Evolutionary conservation across 2,329 filamentous ascomycete genomes (phyloP).

Genomic region (Rhynchosporium graminicola): DNA sequence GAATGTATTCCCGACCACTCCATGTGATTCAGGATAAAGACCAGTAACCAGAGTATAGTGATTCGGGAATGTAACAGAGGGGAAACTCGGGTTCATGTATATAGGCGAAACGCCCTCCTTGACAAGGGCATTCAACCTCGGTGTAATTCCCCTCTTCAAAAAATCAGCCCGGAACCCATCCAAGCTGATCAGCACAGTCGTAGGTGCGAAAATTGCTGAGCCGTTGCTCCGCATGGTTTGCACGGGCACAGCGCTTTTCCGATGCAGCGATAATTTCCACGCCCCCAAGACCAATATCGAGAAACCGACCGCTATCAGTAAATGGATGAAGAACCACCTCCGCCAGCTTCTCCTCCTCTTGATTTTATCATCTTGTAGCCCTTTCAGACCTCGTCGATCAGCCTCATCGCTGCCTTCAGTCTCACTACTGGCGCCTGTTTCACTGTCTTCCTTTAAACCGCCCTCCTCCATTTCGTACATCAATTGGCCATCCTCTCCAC

Average conservation of each 20-base stretch:
- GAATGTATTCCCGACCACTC: conserved; percentile 90
- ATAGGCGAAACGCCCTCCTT: conserved; percentile 82
- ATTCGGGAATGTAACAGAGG: conserved; percentile 94
- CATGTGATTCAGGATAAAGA: conserved; percentile 88
- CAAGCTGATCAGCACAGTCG: conserved; percentile 89
- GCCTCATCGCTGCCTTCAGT: conserved; percentile 60
- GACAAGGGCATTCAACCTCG: conserved; percentile 74
- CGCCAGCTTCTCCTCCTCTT: conserved; percentile 55
- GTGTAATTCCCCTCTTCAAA: conserved; percentile 78
- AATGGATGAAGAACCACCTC: conserved; percentile 56
- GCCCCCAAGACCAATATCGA: conserved; percentile 57
- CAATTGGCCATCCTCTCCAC: conserved; percentile 71
- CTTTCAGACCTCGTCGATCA: conserved; percentile 53
- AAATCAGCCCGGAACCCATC: conserved; percentile 96
- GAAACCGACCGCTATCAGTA: conserved; percentile 54
- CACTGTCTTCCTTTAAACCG: conserved; percentile 65
- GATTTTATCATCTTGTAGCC: conserved; percentile 48
- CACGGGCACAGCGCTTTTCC: conserved; percentile 41
- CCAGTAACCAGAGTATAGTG: conserved; percentile 94
- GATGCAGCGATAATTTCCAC: conserved; percentile 58
- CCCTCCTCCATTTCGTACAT: conserved; percentile 94
- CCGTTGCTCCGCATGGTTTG: conserved; percentile 68
- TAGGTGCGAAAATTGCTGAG: conserved; percentile 84
- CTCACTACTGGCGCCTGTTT: conserved; percentile 62
- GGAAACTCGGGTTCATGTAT: conserved; percentile 94